Conservation (phyloP, 192 early-diverging fungal species). For the Umbelopsis sp. region DNA sequence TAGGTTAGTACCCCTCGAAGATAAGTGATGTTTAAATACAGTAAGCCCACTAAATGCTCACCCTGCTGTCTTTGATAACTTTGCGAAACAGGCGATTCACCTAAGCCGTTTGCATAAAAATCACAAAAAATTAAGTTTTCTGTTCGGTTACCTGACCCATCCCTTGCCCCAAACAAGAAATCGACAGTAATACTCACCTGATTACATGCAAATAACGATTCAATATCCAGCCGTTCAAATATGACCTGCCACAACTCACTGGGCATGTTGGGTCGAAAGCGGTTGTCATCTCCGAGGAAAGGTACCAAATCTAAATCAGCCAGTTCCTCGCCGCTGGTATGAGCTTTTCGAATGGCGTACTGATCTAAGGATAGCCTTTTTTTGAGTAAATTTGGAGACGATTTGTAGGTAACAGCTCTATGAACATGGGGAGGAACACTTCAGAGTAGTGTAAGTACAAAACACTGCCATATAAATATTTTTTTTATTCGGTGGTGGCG, state of each 20-base stretch:
- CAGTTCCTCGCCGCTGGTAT: neutral
- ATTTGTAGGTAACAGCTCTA: neutral
- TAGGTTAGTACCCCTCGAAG: too few species aligned
- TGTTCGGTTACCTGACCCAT: neutral
- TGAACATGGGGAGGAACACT: neutral
- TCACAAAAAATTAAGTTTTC: neutral
- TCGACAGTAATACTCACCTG: neutral
- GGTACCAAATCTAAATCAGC: neutral
- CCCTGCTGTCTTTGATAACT: neutral
- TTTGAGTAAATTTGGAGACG: neutral
- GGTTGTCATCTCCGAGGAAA: neutral
- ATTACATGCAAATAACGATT: neutral
- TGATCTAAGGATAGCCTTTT: neutral
- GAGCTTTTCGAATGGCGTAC: neutral
- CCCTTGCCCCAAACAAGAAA: too few species aligned
- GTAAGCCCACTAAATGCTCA: too few species aligned
- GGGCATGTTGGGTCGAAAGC: neutral
- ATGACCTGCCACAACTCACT: neutral
- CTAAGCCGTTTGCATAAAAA: too few species aligned
- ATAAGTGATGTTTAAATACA: too few species aligned
- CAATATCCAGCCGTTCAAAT: neutral
- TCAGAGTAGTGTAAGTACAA: neutral
- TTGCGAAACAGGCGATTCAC: neutral
- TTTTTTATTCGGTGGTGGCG: neutral
- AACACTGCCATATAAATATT: neutral